Evolutionary conservation across 2,329 filamentous ascomycete genomes (phyloP), one percentile per base, ranked within the genome.

Genomic region (Ceratocystis alfenasii): DNA sequence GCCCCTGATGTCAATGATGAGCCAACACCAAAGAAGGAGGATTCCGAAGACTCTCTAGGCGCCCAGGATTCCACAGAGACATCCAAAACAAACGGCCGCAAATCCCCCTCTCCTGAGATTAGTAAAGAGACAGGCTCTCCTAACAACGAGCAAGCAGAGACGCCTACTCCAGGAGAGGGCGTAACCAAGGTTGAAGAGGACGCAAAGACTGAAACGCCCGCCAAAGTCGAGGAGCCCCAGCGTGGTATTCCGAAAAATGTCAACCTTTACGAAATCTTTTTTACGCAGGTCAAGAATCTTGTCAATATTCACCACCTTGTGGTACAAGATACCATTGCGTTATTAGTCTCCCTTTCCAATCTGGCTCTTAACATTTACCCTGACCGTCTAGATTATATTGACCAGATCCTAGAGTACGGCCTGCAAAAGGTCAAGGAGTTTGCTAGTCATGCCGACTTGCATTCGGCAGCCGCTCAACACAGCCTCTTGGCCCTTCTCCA

Each of bases 291-390:
- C 69, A 88, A 95, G 73, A 92, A 93, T 72, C 80, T 99, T 63
- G 92, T 97, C 69, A 93, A 91, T 75, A 89, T 89, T 64, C 90
- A 96, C 72, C 87, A 90, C 70, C 81, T 99, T 64, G 88, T 92
- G 0, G 93, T 99, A 69, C 91, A 95, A 74, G 95, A 99, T 74
- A 95, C 89, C 20, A 94, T 96, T 71, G 94, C 92, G 8, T 79
- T 99, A 53, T 80, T 97, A 57, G 93, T 95, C n/a, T 99, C 94
- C 3, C 80, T 99, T 50, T 87, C 88, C 48, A 97, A 97, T 71
- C 83, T 99, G 66, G 91, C 95, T 8, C 81, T 99, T 68, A 97
- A 95, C 74, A 95, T 97, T 70, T 97, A 99, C 73, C 93, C 94
- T 0, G 87, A 94, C 69, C 83, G 88, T 66, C 79, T 97, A 69